Conservation (phyloP, 148 eudicot genomes). For the Chenopodium suecicum region DNA sequence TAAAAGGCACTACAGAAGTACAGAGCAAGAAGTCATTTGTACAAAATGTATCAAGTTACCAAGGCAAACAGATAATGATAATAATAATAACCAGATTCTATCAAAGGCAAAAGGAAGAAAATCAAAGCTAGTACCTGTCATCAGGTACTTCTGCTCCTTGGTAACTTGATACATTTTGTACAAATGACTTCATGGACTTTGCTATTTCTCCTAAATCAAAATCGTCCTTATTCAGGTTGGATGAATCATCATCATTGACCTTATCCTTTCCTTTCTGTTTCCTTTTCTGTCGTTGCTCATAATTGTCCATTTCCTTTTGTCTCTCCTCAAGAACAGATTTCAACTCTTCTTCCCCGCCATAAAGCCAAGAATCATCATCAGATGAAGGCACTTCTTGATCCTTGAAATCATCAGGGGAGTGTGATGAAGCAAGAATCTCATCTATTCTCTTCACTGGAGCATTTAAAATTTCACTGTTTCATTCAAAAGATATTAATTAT, state of each 20-base stretch:
- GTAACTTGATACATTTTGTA: conserved; percentile 70
- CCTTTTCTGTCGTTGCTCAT: conserved; percentile 51
- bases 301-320: conserved; percentile 78
- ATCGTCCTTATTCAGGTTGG: conserved; percentile 35
- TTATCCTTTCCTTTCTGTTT: conserved; percentile 64
- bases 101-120: background rate
- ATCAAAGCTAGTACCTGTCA: conserved; percentile 45
- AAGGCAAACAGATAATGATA: background rate
- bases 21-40: no score
- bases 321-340: conserved; percentile 80
- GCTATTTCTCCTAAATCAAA: conserved; percentile 74
- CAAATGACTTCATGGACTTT: conserved; percentile 77
- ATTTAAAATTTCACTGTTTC: conserved; percentile 69
- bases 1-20: background rate
- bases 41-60: no score
- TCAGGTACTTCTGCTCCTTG: conserved; percentile 95
- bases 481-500: background rate
- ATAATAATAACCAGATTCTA: background rate
- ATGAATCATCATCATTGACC: conserved; percentile 35
- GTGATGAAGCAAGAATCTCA: conserved; percentile 74
- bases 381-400: conserved; percentile 65
- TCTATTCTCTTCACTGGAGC: conserved; percentile 77
- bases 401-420: conserved; percentile 57
- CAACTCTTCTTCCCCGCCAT: conserved; percentile 84
- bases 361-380: conserved; percentile 95